A percentile compares a stretch with the other conserved stretches of the same genome.
These are phyloP conservation scores for Ichthyophthirius multifiliis DNA, from an alignment of 169 alveolate species.

Conservation along the genomic window DNA sequence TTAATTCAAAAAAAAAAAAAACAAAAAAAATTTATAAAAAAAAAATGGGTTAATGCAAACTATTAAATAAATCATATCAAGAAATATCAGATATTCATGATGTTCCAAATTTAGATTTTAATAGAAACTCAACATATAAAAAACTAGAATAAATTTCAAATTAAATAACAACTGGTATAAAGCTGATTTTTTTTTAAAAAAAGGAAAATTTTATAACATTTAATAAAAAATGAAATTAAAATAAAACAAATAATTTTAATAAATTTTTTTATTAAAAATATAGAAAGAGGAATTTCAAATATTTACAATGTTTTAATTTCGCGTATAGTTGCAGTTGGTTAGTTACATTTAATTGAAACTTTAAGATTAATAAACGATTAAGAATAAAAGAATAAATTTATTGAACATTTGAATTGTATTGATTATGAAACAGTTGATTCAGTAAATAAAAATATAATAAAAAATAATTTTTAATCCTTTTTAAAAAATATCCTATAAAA, in stretches of 20 bases:
- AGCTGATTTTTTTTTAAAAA: background rate
- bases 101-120: background rate
- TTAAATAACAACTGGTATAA: background rate
- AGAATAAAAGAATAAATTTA: background rate
- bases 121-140: slow-evolving; percentile 1
- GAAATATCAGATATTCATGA: background rate
- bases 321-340: background rate
- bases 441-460: background rate
- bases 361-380: background rate
- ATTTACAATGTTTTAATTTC: background rate
- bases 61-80: too few relatives aligned
- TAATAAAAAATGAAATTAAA: background rate
- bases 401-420: background rate
- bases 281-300: background rate
- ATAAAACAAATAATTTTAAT: background rate
- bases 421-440: background rate
- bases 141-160: background rate
- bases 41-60: too few relatives aligned
- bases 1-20: too few relatives aligned
- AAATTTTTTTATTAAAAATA: background rate
- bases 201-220: too few relatives aligned
- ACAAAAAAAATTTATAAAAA: too few relatives aligned
- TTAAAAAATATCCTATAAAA: background rate
- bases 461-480: background rate
- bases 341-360: background rate